phyloP scores from a whole-genome alignment of 139 green algal species.

The Chlamydomonas asymmetrica region DNA sequence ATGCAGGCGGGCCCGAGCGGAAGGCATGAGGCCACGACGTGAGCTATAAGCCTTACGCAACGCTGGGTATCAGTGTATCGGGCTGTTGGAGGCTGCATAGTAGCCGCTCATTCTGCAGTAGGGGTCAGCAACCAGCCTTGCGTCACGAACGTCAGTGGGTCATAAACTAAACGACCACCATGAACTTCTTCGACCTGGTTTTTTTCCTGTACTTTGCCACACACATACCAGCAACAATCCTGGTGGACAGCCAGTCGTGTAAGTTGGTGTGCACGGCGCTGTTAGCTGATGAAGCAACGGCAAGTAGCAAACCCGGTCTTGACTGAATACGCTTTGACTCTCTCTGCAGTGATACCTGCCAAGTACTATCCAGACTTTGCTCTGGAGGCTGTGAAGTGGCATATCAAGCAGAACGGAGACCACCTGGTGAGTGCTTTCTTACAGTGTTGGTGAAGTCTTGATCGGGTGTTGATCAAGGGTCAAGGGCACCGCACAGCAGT shows the following conservation, averaged over 20 bases:
- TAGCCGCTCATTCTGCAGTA: too few species aligned
- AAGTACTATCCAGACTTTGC: constrained; percentile 38
- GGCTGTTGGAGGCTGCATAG: too few species aligned
- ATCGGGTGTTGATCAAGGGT: not conserved
- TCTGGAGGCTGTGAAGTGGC: constrained; percentile 44
- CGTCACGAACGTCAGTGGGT: too few species aligned
- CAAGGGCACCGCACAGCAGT: not conserved
- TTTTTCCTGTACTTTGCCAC: constrained; percentile 58
- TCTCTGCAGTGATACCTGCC: constrained; percentile 40
- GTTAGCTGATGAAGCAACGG: not conserved
- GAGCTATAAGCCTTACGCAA: too few species aligned
- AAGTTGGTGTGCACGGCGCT: not conserved
- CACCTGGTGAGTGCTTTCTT: constrained; percentile 53
- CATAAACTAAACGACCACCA: too few species aligned
- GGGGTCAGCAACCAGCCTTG: too few species aligned
- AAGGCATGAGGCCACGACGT: too few species aligned
- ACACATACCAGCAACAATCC: constrained; percentile 80
- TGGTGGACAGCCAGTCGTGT: constrained; percentile 71
- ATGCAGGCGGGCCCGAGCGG: too few species aligned
- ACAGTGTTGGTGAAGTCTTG: not conserved
- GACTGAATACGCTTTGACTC: not conserved
- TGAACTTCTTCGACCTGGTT: too few species aligned
- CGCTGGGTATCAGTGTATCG: too few species aligned
- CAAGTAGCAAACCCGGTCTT: not conserved
- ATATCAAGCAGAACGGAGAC: constrained; percentile 62